Base-by-base conservation (phyloP, 345 rosid species). In the Firmiana major region DNA sequence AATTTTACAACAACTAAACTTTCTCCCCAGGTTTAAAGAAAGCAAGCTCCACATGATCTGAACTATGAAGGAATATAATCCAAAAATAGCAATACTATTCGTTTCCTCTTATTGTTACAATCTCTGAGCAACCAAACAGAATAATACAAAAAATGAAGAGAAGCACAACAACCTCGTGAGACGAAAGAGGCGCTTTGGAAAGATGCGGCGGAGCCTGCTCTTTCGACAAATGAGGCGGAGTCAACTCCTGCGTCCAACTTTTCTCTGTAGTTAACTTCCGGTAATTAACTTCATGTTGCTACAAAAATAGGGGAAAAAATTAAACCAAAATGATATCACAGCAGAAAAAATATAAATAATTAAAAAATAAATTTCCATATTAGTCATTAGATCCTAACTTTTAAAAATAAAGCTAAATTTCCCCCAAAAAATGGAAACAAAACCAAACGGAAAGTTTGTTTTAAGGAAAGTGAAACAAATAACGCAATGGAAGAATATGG, bases 121-220 rank as follows among this genome's bases (percentile, higher is more conserved):
- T 75, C 60, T 45, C 75, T 59, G 17, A 59, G 19, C 24, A 78
- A 76, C 36, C 59, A 79, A 67, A 26, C 38, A 75, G 54, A 70
- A 21, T 60, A 49, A 1, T 68, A 31, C 73, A 22, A 60, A 34
- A 70, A 26, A 71, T 9, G 12, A 48, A 49, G n/a, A 54, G 42
- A 54, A 76, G 57, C 57, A 57, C 59, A 49, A 45, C 34, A 75
- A 83, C 97, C 98, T 91, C 87, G 81, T 75, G 82, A 49, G 88
- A 79, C 31, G 89, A 78, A 72, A 84, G 48, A 3, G 88, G 91
- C 64, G 79, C 84, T 84, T 83, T 85, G 10, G 70, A 85, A 40
- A 89, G 36, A 78, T 80, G 87, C 45, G 94, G 94, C 19, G 86
- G 89, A 79, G 79, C 79, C 13, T 82, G 79, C 86, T 91, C 92